Percentiles rank a stretch among this genome's conserved stretches.
These are phyloP conservation scores for Coniferiporia sulphurascens DNA, from an alignment of 1,284 basidiomycete genomes.

Conservation along the genomic window DNA sequence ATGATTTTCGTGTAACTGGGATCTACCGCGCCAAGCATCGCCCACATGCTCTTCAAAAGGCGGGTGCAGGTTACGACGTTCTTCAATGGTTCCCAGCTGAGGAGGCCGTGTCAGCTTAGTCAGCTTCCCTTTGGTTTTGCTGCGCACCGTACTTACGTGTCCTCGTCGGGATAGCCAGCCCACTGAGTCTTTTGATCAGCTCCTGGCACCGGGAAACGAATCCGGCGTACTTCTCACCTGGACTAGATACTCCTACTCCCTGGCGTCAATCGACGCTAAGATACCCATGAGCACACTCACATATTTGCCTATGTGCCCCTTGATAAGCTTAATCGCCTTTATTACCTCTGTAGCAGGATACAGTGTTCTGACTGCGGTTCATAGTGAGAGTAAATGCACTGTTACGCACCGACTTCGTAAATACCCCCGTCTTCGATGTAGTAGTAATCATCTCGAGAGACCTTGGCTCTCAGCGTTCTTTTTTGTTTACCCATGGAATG, in stretches of 20 bases:
- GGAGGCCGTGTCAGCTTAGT: not conserved
- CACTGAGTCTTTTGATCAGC: constrained; percentile 11
- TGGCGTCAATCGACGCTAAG: not conserved
- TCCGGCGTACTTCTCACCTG: not conserved
- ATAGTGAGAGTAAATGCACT: not conserved
- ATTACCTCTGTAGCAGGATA: constrained; percentile 5
- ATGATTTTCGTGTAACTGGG: not conserved
- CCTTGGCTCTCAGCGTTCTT: not conserved
- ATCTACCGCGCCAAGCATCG: not conserved
- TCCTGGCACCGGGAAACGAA: not conserved
- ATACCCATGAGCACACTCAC: not conserved
- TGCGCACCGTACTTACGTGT: constrained; percentile 4
- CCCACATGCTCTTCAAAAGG: constrained; percentile 9
- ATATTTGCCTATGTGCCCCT: not conserved
- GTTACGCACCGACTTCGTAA: constrained; percentile 14
- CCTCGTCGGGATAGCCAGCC: constrained; percentile 19
- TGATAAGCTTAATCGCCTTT: not conserved
- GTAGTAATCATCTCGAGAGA: not conserved
- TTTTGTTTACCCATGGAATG: constrained; percentile 12
- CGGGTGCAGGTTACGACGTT: not conserved
- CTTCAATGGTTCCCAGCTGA: constrained; percentile 9
- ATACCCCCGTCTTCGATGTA: not conserved
- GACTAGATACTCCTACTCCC: constrained; percentile 4
- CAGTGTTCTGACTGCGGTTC: not conserved
- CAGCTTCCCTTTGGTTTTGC: too few species aligned